Evolutionary conservation across 495 filamentous ascomycete genomes (phyloP).

Genomic region (Cercophora sp.): DNA sequence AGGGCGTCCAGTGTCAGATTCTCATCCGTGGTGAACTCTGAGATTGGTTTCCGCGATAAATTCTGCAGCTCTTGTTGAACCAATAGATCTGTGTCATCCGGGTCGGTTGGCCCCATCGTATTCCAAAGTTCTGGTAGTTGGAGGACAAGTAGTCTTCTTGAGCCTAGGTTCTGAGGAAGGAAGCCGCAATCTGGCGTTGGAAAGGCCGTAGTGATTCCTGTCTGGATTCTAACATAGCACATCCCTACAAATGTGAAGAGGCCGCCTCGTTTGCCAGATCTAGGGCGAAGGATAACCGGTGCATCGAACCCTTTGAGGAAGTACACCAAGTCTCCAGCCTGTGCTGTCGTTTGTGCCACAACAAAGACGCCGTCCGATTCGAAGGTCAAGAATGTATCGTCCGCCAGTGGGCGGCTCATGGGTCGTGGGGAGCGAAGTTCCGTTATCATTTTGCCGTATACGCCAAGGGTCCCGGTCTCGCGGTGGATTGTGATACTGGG

Average conservation of each 20-base stretch:
- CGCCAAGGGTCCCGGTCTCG: slow-evolving; percentile 10
- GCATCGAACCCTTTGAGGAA: slow-evolving; percentile 14
- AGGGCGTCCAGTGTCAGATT: too few relatives aligned
- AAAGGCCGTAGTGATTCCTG: too few relatives aligned
- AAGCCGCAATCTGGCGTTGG: too few relatives aligned
- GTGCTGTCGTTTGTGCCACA: slow-evolving; percentile 1
- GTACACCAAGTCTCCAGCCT: slow-evolving; percentile 4
- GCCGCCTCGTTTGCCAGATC: not conserved
- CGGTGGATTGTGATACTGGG: slow-evolving; percentile 11
- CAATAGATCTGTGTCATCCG: too few relatives aligned
- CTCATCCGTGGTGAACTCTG: too few relatives aligned
- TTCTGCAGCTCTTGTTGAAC: too few relatives aligned
- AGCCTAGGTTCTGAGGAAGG: too few relatives aligned
- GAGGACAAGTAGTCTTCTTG: too few relatives aligned
- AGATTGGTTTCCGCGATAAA: too few relatives aligned
- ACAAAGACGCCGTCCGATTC: slow-evolving; percentile 4
- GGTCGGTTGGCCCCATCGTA: too few relatives aligned
- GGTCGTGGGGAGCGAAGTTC: not conserved
- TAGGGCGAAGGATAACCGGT: slow-evolving; percentile 12
- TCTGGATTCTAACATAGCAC: slow-evolving; percentile 9
- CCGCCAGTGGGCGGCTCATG: not conserved
- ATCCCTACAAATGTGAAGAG: slow-evolving; percentile 16
- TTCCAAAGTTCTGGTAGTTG: too few relatives aligned
- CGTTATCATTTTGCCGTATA: slow-evolving; percentile 12
- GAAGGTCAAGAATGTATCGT: not conserved